Evolutionary conservation across 805 yeast species (phyloP), one percentile per base, ranked within the genome.

Genomic region (Ogataea nitratoaversa): DNA sequence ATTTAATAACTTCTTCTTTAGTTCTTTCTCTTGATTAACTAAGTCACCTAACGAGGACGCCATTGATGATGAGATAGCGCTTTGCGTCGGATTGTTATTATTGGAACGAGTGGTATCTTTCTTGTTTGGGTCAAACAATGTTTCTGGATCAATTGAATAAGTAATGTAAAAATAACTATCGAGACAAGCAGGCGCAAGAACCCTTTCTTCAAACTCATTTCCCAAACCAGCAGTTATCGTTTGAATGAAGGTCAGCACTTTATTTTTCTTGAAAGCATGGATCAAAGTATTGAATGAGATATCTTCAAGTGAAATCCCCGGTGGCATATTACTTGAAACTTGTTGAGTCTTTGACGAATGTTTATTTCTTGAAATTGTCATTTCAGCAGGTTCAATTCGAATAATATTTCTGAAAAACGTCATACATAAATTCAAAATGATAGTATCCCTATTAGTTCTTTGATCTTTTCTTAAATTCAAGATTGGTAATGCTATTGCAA

Each of bases 361-460:
- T 41, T 60, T 69, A 35, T 70, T 70, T 2, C 67, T 61, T 2
- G 77, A 63, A 8, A 78, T 60, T 1, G 80, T 71, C 5, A 72
- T 50, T 27, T 72, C 78, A 1, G 84, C 78, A 0, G 90, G 91
- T 48, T 83, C 88, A 25, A 91, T 87, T 30, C 78, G 72, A 8
- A 85, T 63, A n/a, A 93, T 51, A 57, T 93, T 93, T 46, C 95
- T 72, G 46, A 89, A 71, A 54, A 93, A 78, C 37, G 76, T 77
- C 13, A 90, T 62, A 20, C 84, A 86, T 43, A 91, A 68, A 40
- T 82, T 77, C 35, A 93, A 60, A 12, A 90, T 73, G 32, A 81
- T 81, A 42, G 79, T 79, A 50, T 90, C 97, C 28, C 87, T 67
- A 0, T 79, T 68, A 2, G 78, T 77, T 44, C 97, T 72, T 17